Evolutionary conservation across 768 basidiomycete species (phyloP).

Genomic region (Butyriboletus loyo): DNA sequence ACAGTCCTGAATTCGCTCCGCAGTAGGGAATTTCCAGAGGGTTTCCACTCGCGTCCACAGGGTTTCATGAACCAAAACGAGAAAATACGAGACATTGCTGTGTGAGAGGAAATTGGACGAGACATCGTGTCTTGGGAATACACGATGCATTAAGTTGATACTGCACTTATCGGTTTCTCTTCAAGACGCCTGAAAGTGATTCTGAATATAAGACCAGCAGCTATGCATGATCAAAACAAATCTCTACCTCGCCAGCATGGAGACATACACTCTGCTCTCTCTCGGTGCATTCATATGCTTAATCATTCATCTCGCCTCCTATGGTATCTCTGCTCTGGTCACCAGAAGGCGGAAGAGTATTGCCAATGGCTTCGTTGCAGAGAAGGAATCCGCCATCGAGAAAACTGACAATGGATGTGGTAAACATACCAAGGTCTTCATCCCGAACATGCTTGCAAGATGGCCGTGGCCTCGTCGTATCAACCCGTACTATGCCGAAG

Average conservation of each 20-base stretch:
- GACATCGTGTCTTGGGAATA: neutral
- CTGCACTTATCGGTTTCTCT: neutral
- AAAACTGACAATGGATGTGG: neutral
- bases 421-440: constrained; percentile 5
- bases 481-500: constrained; percentile 3
- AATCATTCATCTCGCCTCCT: neutral
- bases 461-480: constrained; percentile 19
- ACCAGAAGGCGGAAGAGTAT: neutral
- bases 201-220: neutral
- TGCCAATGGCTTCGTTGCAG: neutral
- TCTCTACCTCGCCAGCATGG: constrained; percentile 1
- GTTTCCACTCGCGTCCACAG: neutral
- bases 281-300: neutral
- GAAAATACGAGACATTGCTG: neutral
- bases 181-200: neutral
- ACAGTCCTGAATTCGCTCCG: neutral
- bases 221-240: neutral
- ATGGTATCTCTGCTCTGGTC: neutral
- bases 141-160: neutral
- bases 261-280: neutral
- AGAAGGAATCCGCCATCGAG: neutral
- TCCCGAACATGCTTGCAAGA: constrained; percentile 14
- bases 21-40: neutral
- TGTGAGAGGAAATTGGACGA: neutral
- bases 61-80: neutral